Percentiles rank a stretch among this genome's conserved stretches.
These are phyloP conservation scores for Globisporangium paddicum DNA, from an alignment of 352 stramenopile genomes.

Conservation along the genomic window DNA sequence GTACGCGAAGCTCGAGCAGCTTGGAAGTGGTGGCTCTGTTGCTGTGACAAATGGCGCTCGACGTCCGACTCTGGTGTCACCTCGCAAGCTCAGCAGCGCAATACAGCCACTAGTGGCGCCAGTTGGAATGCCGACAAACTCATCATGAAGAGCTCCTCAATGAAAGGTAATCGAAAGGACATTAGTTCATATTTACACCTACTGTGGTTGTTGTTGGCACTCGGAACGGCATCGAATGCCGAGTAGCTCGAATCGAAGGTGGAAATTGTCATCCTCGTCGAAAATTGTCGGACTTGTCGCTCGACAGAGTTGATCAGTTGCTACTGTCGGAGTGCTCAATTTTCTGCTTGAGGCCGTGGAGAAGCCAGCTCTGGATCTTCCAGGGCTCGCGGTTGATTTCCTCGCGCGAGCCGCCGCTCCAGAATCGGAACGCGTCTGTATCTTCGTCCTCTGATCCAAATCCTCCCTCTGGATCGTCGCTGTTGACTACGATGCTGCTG, in stretches of 20 bases:
- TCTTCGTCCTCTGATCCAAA: not conserved
- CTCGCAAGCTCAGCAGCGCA: not conserved
- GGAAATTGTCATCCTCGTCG: not conserved
- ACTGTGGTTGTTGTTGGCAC: not conserved
- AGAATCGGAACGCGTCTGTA: slow-evolving; percentile 2
- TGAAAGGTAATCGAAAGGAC: not conserved
- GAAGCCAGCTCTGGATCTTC: slow-evolving; percentile 42
- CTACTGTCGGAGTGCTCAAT: slow-evolving; percentile 11
- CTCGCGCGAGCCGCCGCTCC: slow-evolving; percentile 27
- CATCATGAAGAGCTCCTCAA: not conserved
- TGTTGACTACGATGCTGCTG: not conserved
- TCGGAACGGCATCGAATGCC: not conserved
- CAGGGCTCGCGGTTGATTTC: slow-evolving; percentile 35
- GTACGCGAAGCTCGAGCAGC: slow-evolving; percentile 3
- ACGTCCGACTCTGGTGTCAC: not conserved
- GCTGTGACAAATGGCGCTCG: not conserved
- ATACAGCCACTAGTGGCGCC: not conserved
- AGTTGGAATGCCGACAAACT: not conserved
- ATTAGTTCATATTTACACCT: not conserved
- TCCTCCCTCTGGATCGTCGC: not conserved
- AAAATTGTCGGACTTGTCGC: not conserved
- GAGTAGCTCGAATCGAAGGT: not conserved
- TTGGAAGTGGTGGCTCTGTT: slow-evolving; percentile 3
- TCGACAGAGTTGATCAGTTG: not conserved
- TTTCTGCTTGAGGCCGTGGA: slow-evolving; percentile 31